These are phyloP conservation scores for Claviceps africana DNA, from an alignment of 2,329 filamentous ascomycete genomes.

Conservation along the genomic window DNA sequence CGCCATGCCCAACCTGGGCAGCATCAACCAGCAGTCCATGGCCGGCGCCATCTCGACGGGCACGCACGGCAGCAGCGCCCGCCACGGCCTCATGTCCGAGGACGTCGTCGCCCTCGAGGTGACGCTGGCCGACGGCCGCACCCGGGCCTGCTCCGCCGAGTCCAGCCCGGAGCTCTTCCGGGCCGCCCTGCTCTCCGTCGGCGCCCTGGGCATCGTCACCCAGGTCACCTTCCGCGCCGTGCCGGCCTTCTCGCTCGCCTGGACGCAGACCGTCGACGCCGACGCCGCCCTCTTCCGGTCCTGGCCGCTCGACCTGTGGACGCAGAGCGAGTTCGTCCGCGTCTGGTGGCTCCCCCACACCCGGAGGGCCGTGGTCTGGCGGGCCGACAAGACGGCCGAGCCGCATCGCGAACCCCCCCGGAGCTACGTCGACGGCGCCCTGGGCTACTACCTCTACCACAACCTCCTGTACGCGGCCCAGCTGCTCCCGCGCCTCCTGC, in stretches of 20 bases:
- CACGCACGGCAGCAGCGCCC: conserved; percentile 79
- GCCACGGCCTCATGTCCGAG: conserved; percentile 73
- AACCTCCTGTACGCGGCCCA: conserved; percentile 73
- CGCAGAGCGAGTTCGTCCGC: conserved; percentile 70
- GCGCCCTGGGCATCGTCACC: conserved; percentile 78
- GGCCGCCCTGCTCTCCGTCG: conserved; percentile 74
- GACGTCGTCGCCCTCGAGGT: conserved; percentile 62
- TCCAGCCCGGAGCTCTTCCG: conserved; percentile 70
- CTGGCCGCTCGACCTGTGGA: conserved; percentile 71
- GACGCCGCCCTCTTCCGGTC: conserved; percentile 53
- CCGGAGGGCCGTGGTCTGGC: conserved; percentile 76
- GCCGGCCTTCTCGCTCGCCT: conserved; percentile 69
- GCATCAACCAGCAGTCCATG: conserved; percentile 88
- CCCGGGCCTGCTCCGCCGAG: conserved; percentile 54
- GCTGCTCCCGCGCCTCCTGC: conserved; percentile 63
- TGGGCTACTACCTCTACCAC: conserved; percentile 87
- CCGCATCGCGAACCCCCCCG: conserved; percentile 42
- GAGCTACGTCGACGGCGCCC: conserved; percentile 65
- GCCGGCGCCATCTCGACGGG: conserved; percentile 86
- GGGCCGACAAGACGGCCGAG: conserved; percentile 62
- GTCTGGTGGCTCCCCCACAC: conserved; percentile 98
- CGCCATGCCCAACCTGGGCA: conserved; percentile 83
- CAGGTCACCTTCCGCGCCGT: conserved; percentile 77
- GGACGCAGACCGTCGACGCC: conserved; percentile 65
- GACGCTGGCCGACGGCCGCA: conserved; percentile 66